These are phyloP conservation scores for Chytridiales sp. DNA, from an alignment of 371 early-diverging fungal genomes.

Conservation along the genomic window DNA sequence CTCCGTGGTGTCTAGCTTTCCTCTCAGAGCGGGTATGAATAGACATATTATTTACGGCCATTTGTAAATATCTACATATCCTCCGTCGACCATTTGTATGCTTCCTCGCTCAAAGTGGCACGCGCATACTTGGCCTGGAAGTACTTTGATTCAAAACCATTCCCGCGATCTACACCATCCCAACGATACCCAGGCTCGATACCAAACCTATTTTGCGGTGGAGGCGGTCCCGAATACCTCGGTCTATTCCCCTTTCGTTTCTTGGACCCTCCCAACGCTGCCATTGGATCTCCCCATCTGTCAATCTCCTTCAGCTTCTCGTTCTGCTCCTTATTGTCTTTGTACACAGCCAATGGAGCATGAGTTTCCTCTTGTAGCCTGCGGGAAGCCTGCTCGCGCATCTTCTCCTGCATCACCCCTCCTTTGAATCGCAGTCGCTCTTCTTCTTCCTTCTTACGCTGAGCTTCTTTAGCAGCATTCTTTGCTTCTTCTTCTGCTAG, in stretches of 20 bases:
- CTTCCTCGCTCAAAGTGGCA: conserved; percentile 28
- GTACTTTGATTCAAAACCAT: conserved; percentile 72
- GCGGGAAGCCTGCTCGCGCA: conserved; percentile 45
- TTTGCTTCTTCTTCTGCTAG: conserved; percentile 64
- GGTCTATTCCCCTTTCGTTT: conserved; percentile 25
- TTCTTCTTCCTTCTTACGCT: conserved; percentile 62
- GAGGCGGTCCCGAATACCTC: conserved; percentile 43
- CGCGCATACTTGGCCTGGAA: conserved; percentile 34
- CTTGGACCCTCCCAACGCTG: conserved; percentile 28
- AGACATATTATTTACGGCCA: no score
- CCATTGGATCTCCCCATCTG: conserved; percentile 60
- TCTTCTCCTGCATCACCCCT: conserved; percentile 66
- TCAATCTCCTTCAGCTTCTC: conserved; percentile 35
- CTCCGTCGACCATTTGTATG: conserved; percentile 51
- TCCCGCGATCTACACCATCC: conserved; percentile 91
- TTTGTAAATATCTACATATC: conserved; percentile 23
- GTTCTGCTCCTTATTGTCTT: conserved; percentile 48
- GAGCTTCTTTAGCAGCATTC: conserved; percentile 50
- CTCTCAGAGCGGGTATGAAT: no score
- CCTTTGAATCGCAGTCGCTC: conserved; percentile 69
- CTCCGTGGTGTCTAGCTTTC: no score
- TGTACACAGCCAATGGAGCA: conserved; percentile 44
- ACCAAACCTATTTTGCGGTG: conserved; percentile 79
- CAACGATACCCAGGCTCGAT: conserved; percentile 86
- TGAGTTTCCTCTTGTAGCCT: conserved; percentile 55